Conservation (phyloP, 2,329 filamentous ascomycete species). For the Penicillium polonicum region DNA sequence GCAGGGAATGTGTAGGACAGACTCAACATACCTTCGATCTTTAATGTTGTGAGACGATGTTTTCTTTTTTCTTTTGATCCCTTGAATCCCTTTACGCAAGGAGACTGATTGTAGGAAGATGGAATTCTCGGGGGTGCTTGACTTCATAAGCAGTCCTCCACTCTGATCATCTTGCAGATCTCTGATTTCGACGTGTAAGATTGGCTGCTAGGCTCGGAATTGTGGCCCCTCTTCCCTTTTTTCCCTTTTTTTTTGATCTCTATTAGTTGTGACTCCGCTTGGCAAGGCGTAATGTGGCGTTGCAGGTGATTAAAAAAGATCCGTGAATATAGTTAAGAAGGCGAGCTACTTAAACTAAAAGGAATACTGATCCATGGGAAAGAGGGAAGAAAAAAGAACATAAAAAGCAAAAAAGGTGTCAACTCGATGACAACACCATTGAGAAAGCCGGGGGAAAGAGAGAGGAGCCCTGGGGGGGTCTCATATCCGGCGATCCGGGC, state of each 20-base stretch:
- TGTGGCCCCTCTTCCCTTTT: slow-evolving; percentile 8
- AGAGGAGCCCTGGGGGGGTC: not conserved
- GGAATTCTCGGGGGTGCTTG: slow-evolving; percentile 22
- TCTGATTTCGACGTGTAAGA: slow-evolving; percentile 9
- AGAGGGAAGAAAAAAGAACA: not conserved
- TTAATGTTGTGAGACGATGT: slow-evolving; percentile 8
- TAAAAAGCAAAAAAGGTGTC: not conserved
- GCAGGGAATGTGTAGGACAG: slow-evolving; percentile 7
- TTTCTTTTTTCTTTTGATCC: slow-evolving; percentile 10
- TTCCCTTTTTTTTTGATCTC: slow-evolving; percentile 1
- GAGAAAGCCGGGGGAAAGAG: not conserved
- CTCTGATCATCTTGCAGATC: slow-evolving; percentile 28
- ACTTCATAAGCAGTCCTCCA: slow-evolving; percentile 24
- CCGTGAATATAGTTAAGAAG: not conserved
- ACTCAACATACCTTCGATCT: slow-evolving; percentile 8
- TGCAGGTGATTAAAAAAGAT: not conserved
- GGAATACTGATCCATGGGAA: not conserved
- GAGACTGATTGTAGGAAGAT: slow-evolving; percentile 13
- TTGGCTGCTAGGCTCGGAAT: slow-evolving; percentile 13
- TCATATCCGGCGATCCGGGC: slow-evolving; percentile 25
- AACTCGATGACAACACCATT: slow-evolving; percentile 29
- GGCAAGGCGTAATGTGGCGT: slow-evolving; percentile 17
- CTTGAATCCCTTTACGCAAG: slow-evolving; percentile 22
- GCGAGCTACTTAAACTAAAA: not conserved
- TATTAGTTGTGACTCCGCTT: slow-evolving; percentile 2